These are phyloP conservation scores for Cryphonectria carpinicola DNA, from an alignment of 2,329 filamentous ascomycete genomes.

Conservation along the genomic window DNA sequence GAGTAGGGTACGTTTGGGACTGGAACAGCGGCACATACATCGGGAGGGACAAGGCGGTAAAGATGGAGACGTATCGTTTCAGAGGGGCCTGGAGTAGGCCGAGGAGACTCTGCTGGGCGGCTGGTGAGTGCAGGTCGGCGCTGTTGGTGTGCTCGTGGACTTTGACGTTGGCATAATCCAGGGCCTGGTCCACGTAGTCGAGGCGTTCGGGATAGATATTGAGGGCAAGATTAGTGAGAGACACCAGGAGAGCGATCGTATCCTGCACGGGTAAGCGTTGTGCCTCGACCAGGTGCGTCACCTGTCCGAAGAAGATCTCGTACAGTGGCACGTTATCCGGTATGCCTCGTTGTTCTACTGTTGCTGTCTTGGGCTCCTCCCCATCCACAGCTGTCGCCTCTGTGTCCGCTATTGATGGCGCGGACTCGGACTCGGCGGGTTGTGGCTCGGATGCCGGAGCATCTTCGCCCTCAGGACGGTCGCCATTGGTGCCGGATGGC, in stretches of 20 bases:
- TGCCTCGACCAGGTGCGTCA: conserved; percentile 88
- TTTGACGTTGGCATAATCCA: conserved; percentile 86
- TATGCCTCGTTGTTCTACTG: conserved; percentile 56
- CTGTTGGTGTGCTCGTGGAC: conserved; percentile 89
- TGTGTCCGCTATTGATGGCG: conserved; percentile 50
- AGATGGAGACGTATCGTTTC: conserved; percentile 87
- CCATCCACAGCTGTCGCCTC: conserved; percentile 54
- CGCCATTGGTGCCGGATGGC: conserved; percentile 42
- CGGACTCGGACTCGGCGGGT: conserved; percentile 38
- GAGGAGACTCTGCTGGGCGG: conserved; percentile 86
- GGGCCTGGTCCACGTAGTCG: conserved; percentile 93
- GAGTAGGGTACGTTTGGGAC: conserved; percentile 89
- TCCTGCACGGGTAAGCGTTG: conserved; percentile 93
- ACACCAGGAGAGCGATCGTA: conserved; percentile 91
- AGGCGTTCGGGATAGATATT: conserved; percentile 93
- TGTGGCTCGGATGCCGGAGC: conserved; percentile 39
- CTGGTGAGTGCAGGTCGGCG: conserved; percentile 87
- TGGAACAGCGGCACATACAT: conserved; percentile 90
- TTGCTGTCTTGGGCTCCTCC: conserved; percentile 36
- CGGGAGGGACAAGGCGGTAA: conserved; percentile 92
- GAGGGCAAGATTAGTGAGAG: conserved; percentile 86
- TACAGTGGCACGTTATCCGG: conserved; percentile 85
- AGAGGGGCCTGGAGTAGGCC: conserved; percentile 89
- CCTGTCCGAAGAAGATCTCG: conserved; percentile 96
- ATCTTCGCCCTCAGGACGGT: conserved; percentile 38